phyloP scores from a whole-genome alignment of 164 flowering plant species.

The Berberis vulgaris region DNA sequence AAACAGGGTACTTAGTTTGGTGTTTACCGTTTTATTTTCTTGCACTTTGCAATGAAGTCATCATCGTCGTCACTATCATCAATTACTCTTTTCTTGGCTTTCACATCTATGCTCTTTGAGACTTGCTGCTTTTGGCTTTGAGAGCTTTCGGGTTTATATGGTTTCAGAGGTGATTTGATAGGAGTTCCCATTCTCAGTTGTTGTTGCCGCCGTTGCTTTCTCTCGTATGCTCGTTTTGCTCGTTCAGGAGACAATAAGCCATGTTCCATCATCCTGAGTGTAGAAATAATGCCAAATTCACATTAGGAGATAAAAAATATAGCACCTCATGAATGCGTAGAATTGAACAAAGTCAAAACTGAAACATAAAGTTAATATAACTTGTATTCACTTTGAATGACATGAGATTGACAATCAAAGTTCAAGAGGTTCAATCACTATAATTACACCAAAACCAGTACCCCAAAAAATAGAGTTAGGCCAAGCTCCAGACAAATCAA shows the following conservation, averaged over 20 bases:
- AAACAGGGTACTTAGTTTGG: background rate
- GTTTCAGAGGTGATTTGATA: slow-evolving; percentile 34
- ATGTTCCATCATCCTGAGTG: slow-evolving; percentile 96
- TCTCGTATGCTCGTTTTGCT: slow-evolving; percentile 75
- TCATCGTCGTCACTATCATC: slow-evolving; percentile 45
- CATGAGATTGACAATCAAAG: too few species aligned
- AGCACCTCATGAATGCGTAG: too few species aligned
- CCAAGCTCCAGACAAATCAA: too few species aligned
- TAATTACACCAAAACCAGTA: too few species aligned
- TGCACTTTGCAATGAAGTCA: slow-evolving; percentile 57
- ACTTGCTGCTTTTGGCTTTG: slow-evolving; percentile 26
- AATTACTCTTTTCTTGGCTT: slow-evolving; percentile 49
- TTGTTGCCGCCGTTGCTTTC: slow-evolving; percentile 76
- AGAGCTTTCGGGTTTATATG: slow-evolving; percentile 57
- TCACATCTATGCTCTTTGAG: slow-evolving; percentile 52
- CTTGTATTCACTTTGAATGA: too few species aligned
- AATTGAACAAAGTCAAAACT: too few species aligned
- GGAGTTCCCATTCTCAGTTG: slow-evolving; percentile 75
- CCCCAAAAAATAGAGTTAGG: too few species aligned
- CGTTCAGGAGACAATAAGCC: slow-evolving; percentile 82
- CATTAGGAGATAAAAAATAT: too few species aligned
- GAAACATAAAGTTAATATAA: too few species aligned
- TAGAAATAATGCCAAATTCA: background rate
- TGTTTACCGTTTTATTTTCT: slow-evolving; percentile 41
- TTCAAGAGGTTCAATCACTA: too few species aligned